Evolutionary conservation across 2,329 filamentous ascomycete genomes (phyloP).

Genomic region (Arthrobotrys iridis): DNA sequence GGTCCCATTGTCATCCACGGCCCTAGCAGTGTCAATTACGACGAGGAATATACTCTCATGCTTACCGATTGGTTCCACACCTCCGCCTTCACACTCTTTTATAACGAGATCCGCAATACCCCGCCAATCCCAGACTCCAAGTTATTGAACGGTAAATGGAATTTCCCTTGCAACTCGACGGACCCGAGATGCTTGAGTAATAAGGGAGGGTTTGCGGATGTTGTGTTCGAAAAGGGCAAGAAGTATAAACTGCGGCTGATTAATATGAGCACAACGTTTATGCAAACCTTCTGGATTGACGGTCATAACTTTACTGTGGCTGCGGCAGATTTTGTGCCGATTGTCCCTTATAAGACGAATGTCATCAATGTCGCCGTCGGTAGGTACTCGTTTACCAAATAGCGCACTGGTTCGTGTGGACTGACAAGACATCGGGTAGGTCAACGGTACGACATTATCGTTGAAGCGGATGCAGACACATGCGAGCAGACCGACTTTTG

Average conservation of each 20-base stretch:
- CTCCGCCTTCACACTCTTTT: conserved; percentile 59
- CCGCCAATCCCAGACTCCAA: conserved; percentile 30
- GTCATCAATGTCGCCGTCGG: conserved; percentile 71
- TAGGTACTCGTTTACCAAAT: conserved; percentile 62
- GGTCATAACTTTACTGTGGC: conserved; percentile 72
- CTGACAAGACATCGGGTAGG: conserved; percentile 34
- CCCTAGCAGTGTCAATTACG: conserved; percentile 69
- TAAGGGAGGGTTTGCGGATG: conserved; percentile 47
- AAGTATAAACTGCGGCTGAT: conserved; percentile 62
- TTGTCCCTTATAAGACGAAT: conserved; percentile 71
- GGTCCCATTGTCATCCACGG: conserved; percentile 72
- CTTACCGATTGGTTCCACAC: conserved; percentile 73
- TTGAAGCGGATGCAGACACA: conserved; percentile 61
- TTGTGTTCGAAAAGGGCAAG: conserved; percentile 52
- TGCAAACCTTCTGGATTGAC: conserved; percentile 65
- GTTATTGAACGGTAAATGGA: conserved; percentile 44
- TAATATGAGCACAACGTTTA: conserved; percentile 61
- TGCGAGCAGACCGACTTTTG: conserved; percentile 62
- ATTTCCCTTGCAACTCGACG: conserved; percentile 53
- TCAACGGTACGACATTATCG: conserved; percentile 64
- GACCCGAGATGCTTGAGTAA: conserved; percentile 57
- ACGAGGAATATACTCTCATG: conserved; percentile 72
- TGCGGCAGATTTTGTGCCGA: conserved; percentile 71
- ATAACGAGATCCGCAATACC: conserved; percentile 57
- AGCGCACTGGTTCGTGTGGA: background rate